Evolutionary conservation across 2,329 filamentous ascomycete species (phyloP).

Genomic region (Stachybotrys echinatus): DNA sequence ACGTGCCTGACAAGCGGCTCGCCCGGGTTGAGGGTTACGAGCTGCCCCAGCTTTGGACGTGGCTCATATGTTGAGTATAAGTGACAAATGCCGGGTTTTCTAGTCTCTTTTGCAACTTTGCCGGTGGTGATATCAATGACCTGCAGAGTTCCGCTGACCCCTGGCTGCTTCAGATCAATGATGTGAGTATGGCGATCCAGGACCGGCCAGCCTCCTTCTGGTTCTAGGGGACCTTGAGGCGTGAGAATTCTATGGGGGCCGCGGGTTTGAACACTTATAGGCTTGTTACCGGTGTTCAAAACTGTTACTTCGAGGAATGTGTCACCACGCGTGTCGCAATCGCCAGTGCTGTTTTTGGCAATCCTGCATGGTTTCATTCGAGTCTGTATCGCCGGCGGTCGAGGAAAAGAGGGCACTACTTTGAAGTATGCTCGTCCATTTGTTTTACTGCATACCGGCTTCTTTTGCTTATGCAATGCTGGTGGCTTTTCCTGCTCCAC

Average conservation of each 20-base stretch:
- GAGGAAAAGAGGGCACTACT: constrained; percentile 2
- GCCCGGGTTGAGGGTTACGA: constrained; percentile 3
- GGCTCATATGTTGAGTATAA: constrained; percentile 3
- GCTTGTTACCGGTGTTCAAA: constrained; percentile 2
- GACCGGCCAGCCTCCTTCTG: not conserved
- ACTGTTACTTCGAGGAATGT: constrained; percentile 2
- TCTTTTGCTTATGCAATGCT: not conserved
- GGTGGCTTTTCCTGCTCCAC: not conserved
- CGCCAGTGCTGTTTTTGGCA: not conserved
- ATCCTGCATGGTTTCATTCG: not conserved
- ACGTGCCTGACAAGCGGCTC: constrained; percentile 5
- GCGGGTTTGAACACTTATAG: constrained; percentile 4
- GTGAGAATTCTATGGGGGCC: constrained; percentile 1
- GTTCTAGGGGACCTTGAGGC: constrained; percentile 1
- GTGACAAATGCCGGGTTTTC: not conserved
- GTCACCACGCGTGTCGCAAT: too few species aligned
- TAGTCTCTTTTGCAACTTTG: not conserved
- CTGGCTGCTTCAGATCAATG: not conserved
- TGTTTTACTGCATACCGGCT: not conserved
- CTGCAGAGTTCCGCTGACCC: not conserved
- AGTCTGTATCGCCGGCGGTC: constrained; percentile 2
- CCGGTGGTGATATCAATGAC: constrained; percentile 1
- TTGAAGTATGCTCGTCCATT: constrained; percentile 1
- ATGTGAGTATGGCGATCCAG: constrained; percentile 1
- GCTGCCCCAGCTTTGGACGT: constrained; percentile 2